Percentiles rank a stretch among this genome's conserved stretches.
Conservation (phyloP, 169 alveolate genomes). For the Babesia ovata region DNA sequence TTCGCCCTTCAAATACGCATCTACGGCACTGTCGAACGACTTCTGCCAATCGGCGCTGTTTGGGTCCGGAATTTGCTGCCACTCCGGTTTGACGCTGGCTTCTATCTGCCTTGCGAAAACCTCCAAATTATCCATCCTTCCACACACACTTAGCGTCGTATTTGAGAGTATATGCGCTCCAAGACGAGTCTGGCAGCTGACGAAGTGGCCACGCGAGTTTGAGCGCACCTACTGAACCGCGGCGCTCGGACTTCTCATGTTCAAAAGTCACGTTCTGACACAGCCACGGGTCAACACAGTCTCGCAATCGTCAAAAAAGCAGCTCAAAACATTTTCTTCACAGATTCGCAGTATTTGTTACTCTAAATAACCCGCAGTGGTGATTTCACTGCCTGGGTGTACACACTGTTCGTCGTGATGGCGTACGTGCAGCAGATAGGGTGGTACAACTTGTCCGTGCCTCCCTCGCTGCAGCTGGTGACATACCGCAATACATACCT, state of each 20-base stretch:
- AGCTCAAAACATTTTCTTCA: no score
- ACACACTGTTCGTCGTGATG: slow-evolving; percentile 20
- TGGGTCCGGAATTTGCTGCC: slow-evolving; percentile 34
- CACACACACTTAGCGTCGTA: neutral
- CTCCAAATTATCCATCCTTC: slow-evolving; percentile 14
- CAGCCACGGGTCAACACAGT: no score
- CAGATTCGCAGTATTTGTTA: no score
- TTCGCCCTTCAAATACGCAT: slow-evolving; percentile 2
- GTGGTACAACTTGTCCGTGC: slow-evolving; percentile 77
- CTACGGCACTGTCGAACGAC: neutral
- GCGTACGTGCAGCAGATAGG: slow-evolving; percentile 79
- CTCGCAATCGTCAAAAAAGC: no score
- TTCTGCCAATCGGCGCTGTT: slow-evolving; percentile 16
- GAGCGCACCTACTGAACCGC: no score
- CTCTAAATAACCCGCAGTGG: no score
- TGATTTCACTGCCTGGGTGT: no score
- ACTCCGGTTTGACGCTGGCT: slow-evolving; percentile 6
- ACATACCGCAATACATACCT: slow-evolving; percentile 73
- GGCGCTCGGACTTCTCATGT: no score
- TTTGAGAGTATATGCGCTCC: no score
- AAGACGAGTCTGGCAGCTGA: no score
- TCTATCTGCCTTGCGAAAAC: slow-evolving; percentile 13
- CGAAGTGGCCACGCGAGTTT: no score
- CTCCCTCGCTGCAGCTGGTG: slow-evolving; percentile 80
- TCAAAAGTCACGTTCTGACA: no score